Conservation (phyloP, 257 asterid species). For the Solanum habrochaites region DNA sequence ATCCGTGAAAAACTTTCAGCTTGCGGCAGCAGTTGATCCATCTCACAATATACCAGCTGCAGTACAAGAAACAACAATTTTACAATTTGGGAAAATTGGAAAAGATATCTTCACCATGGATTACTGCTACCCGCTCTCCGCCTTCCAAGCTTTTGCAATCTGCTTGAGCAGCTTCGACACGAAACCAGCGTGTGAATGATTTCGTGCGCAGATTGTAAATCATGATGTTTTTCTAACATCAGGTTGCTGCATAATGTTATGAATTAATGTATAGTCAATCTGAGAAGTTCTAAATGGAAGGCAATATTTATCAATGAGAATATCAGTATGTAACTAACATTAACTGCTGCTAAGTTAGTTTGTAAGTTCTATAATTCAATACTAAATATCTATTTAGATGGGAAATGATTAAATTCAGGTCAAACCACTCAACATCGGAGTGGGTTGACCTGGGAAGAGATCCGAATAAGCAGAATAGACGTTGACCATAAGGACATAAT, state of each 20-base stretch:
- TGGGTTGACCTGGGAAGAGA: neutral
- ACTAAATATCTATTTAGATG: neutral
- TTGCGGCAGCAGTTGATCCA: neutral
- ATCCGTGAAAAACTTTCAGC: neutral
- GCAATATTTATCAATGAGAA: neutral
- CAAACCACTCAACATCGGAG: neutral
- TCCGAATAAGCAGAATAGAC: no score
- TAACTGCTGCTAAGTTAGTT: neutral
- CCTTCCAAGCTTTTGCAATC: neutral
- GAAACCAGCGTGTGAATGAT: neutral
- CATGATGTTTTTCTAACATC: no score
- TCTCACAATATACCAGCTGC: neutral
- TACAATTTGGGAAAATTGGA: neutral
- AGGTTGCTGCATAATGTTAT: neutral
- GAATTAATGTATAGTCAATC: neutral
- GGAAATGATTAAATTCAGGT: neutral
- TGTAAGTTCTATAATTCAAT: neutral
- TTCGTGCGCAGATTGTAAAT: neutral
- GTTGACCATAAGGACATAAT: neutral
- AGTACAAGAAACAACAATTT: neutral
- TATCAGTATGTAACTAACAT: neutral
- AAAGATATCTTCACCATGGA: neutral
- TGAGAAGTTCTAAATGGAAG: neutral
- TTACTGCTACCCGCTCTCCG: neutral
- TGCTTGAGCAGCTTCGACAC: neutral